phyloP scores from a whole-genome alignment of 2,329 filamentous ascomycete genomes.

The Herpotrichia juniperi region DNA sequence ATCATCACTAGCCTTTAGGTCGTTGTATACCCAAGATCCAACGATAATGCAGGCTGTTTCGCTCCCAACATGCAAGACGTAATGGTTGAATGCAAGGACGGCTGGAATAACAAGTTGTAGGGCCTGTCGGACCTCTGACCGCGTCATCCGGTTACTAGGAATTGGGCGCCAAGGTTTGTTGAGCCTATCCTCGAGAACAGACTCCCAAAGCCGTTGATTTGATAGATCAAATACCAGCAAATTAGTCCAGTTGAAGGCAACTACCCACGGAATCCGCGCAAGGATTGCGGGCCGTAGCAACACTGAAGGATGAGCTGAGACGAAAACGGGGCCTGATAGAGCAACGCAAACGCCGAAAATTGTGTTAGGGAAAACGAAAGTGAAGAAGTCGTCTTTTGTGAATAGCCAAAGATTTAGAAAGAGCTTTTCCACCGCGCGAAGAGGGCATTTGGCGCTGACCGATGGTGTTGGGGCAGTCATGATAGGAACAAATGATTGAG shows the following conservation, averaged over 20 bases:
- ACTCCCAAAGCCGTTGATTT: neutral
- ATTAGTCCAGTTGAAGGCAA: neutral
- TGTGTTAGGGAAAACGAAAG: slow-evolving; percentile 4
- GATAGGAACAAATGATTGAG: too few relatives aligned
- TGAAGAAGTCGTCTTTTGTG: slow-evolving; percentile 2
- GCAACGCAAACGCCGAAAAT: slow-evolving; percentile 1
- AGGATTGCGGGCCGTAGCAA: neutral
- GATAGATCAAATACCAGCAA: neutral
- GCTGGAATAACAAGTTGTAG: neutral
- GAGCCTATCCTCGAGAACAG: neutral
- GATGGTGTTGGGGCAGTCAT: too few relatives aligned
- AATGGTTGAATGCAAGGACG: neutral
- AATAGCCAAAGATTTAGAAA: slow-evolving; percentile 5
- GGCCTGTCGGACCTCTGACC: neutral
- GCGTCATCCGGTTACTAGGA: neutral
- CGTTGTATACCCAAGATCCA: neutral
- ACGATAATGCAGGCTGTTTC: neutral
- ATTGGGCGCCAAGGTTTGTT: slow-evolving; percentile 2
- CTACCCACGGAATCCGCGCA: too few relatives aligned
- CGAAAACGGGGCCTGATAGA: neutral
- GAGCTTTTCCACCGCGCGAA: too few relatives aligned
- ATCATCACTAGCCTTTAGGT: slow-evolving; percentile 2
- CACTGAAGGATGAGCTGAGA: neutral
- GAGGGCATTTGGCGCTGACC: too few relatives aligned
- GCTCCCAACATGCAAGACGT: neutral